phyloP scores from a whole-genome alignment of 2,329 filamentous ascomycete species.

The Malbranchea zuffiana region DNA sequence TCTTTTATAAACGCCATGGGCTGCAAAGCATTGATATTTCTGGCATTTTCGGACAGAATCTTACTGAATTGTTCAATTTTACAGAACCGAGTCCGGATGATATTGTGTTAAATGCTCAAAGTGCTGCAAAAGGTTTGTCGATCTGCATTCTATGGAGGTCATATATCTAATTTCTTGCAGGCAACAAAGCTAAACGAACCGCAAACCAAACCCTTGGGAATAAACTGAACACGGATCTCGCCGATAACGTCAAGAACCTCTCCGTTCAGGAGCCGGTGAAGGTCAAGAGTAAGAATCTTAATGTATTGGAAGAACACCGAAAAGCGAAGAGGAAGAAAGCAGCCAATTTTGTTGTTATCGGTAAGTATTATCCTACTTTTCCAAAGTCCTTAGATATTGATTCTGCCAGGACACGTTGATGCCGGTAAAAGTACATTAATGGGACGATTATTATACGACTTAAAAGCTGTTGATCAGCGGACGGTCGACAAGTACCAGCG shows the following conservation, averaged over 20 bases:
- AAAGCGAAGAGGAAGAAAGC: conserved; percentile 65
- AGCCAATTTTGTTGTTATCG: conserved; percentile 86
- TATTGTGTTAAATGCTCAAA: conserved; percentile 74
- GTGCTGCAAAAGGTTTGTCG: conserved; percentile 53
- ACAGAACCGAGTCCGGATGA: conserved; percentile 85
- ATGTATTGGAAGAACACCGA: conserved; percentile 72
- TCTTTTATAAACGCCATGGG: background rate
- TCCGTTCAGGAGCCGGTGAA: conserved; percentile 42
- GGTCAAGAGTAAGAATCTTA: conserved; percentile 63
- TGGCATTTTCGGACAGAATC: conserved; percentile 28
- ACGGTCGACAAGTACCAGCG: conserved; percentile 79
- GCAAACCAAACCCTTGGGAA: conserved; percentile 26
- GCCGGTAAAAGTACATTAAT: conserved; percentile 96
- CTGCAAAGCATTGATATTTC: conserved; percentile 11
- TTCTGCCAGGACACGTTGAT: conserved; percentile 69
- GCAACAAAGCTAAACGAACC: conserved; percentile 35
- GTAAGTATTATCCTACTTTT: conserved; percentile 35
- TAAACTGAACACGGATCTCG: conserved; percentile 35
- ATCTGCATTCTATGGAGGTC: background rate
- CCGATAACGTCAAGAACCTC: conserved; percentile 39
- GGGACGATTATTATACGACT: conserved; percentile 82
- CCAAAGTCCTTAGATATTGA: background rate
- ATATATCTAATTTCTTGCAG: conserved; percentile 33
- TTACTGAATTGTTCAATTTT: conserved; percentile 49
- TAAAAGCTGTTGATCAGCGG: conserved; percentile 76